Evolutionary conservation across 2,329 filamentous ascomycete species (phyloP).

Genomic region (Rutstroemia sp.): DNA sequence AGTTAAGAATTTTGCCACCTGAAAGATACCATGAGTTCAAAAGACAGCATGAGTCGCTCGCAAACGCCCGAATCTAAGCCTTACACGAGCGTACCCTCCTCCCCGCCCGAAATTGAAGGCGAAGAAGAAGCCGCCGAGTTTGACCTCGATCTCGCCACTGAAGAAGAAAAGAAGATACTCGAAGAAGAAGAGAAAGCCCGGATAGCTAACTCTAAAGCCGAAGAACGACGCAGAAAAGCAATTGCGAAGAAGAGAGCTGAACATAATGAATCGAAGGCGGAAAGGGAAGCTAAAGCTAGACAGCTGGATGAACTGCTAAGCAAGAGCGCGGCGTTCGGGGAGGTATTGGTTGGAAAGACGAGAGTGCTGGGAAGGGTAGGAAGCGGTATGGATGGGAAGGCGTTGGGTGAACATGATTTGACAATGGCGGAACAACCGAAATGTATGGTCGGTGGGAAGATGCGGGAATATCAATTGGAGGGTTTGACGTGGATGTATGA

Average conservation of each 20-base stretch:
- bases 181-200: conserved; percentile 40
- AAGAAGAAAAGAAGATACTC: conserved; percentile 24
- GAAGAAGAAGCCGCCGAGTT: conserved; percentile 10
- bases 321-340: conserved; percentile 53
- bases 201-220: conserved; percentile 40
- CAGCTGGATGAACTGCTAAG: conserved; percentile 52
- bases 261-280: conserved; percentile 40
- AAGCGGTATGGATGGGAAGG: conserved; percentile 50
- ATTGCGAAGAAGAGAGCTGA: conserved; percentile 37
- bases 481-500: conserved; percentile 85
- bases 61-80: conserved; percentile 17
- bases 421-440: conserved; percentile 80
- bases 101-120: conserved; percentile 15
- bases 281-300: conserved; percentile 50
- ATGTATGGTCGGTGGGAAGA: conserved; percentile 76
- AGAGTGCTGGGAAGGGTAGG: conserved; percentile 55
- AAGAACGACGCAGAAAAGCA: conserved; percentile 27
- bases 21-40: conserved; percentile 8
- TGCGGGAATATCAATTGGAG: conserved; percentile 91
- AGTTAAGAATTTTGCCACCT: not conserved
- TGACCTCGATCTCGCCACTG: conserved; percentile 18
- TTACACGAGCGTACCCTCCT: conserved; percentile 22
- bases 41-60: conserved; percentile 10
- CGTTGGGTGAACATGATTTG: conserved; percentile 57
- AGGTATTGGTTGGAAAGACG: conserved; percentile 57